These are phyloP conservation scores for Microthlaspi erraticum DNA, from an alignment of 345 rosid species.

Conservation along the genomic window DNA sequence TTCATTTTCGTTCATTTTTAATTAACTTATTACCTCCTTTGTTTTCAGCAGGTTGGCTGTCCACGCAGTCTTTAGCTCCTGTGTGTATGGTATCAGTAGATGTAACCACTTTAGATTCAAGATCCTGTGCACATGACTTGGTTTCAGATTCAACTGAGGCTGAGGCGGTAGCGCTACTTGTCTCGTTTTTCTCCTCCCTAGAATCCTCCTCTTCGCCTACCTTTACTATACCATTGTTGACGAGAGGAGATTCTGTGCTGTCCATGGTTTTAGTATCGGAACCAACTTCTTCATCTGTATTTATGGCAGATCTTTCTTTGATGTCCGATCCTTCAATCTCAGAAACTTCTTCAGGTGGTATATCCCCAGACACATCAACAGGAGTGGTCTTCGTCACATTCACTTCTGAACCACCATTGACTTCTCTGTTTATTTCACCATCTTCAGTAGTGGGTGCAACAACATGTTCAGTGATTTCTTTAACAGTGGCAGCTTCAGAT, in stretches of 20 bases:
- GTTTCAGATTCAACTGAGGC: constrained; percentile 36
- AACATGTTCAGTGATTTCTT: constrained; percentile 30
- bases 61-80: constrained; percentile 26
- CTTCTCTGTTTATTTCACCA: constrained; percentile 39
- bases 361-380: constrained; percentile 29
- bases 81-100: constrained; percentile 32
- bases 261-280: constrained; percentile 12
- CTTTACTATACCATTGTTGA: constrained; percentile 8
- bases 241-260: constrained; percentile 5
- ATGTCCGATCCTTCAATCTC: constrained; percentile 8
- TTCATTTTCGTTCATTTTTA: constrained; percentile 37
- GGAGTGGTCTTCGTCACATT: constrained; percentile 20
- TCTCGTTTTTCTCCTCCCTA: constrained; percentile 15
- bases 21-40: constrained; percentile 40
- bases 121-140: constrained; percentile 30
- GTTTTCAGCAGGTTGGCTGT: constrained; percentile 38
- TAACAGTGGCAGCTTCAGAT: constrained; percentile 36
- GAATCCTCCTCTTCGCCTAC: constrained; percentile 16
- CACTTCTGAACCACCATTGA: constrained; percentile 18
- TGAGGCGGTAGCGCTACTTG: constrained; percentile 24
- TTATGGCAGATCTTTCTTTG: constrained; percentile 27
- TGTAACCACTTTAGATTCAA: constrained; percentile 37
- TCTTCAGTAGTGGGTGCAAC: constrained; percentile 18
- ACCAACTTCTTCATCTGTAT: constrained; percentile 26
- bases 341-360: constrained; percentile 29